phyloP scores from a whole-genome alignment of 441 rosid species.

The Manihot esculenta region DNA sequence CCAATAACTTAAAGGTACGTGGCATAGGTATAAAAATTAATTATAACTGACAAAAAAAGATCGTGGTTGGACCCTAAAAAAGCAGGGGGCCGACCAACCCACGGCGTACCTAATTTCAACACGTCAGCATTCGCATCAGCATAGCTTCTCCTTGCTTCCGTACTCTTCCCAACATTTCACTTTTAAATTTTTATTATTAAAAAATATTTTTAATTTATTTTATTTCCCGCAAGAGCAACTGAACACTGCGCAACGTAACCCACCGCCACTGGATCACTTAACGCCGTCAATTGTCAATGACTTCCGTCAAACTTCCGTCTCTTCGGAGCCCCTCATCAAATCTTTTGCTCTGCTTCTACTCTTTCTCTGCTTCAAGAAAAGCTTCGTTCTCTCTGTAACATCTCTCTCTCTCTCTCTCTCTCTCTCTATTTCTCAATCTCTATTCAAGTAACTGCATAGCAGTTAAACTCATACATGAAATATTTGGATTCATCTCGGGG shows the following conservation, averaged over 20 bases:
- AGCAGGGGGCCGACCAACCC: too few relatives aligned
- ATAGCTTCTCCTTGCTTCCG: not conserved
- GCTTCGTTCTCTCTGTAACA: not conserved
- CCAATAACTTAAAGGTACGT: too few relatives aligned
- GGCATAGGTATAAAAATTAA: too few relatives aligned
- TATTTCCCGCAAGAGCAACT: too few relatives aligned
- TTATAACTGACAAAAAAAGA: not conserved
- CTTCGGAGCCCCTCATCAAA: not conserved
- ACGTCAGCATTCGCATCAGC: conserved; percentile 14
- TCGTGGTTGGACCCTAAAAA: too few relatives aligned
- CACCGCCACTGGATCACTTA: not conserved
- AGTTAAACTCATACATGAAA: not conserved
- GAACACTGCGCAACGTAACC: too few relatives aligned
- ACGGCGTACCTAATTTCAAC: not conserved
- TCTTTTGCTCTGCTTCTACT: not conserved
- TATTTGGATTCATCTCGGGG: conserved; percentile 16
- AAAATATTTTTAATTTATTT: too few relatives aligned
- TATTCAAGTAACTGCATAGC: too few relatives aligned
- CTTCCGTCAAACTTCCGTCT: conserved; percentile 8
- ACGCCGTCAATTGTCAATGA: conserved; percentile 23
- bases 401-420: not conserved
- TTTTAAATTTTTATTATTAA: too few relatives aligned
- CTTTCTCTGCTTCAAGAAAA: conserved; percentile 6
- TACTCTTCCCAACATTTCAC: too few relatives aligned
- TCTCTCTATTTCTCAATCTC: not conserved